Base-by-base conservation (phyloP, 768 basidiomycete genomes). In the Steccherinum ochraceum region DNA sequence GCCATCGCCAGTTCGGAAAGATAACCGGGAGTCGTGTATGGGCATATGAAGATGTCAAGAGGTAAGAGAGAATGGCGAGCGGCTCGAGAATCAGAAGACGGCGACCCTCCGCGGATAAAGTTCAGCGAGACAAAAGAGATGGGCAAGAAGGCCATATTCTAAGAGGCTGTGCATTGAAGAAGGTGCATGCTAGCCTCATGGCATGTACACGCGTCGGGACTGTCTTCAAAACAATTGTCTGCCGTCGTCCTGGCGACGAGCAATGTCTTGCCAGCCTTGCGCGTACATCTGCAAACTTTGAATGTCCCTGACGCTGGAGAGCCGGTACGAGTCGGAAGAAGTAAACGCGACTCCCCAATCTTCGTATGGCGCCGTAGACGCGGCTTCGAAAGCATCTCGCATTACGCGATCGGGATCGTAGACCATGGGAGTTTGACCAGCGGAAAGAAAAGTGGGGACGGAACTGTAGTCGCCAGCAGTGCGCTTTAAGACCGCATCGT, bases 371-470 rank as follows among this genome's bases (percentile, higher is more conserved):
- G 58, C 52, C 43, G 49, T 52, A 18, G 55, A 46, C n/a, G 60
- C 60, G n/a, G 60, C 62, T 47, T 59, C 57, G 48, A 63, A 61
- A 42, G 62, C 57, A 52, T 61, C 56, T 43, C 51, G 46, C 60
- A 61, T 60, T 30, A 63, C 50, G 26, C 56, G 41, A 23, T 51
- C 60, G 27, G 52, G 48, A 2, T 40, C 55, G 43, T 51, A 56
- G 43, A 55, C 53, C 48, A 48, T 25, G 12, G 60, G 55, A 25
- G 57, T 56, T 20, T 50, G 51, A n/a, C 46, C 42, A 5, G 50
- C 51, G 25, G 48, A 52, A 24, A 56, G 25, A 21, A 24, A 5
- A 21, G 51, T 43, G 24, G 52, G 52, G 27, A 45, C 42, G 40
- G 30, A 48, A 10, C 46, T 46, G 18, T 21, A 30, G 4, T 23